Evolutionary conservation across 371 early-diverging fungal species (phyloP), one percentile per base, ranked within the genome.

Genomic region (Gilbertella persicaria): DNA sequence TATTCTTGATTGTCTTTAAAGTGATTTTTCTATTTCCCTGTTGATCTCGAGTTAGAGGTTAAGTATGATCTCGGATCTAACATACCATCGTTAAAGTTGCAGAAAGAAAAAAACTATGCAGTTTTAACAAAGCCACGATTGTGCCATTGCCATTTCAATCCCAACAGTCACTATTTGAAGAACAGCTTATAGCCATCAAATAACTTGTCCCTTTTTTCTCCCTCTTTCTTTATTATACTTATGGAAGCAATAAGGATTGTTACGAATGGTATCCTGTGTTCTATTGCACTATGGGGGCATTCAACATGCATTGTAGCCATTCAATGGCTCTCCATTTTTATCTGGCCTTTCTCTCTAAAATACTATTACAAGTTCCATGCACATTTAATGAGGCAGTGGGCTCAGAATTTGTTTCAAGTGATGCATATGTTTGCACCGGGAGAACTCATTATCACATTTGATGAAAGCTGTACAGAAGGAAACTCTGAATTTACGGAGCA

Each of bases 351-450:
- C 24, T 67, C 74, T 0, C 55, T 58, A 10, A 53, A 60, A 12
- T 38, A 65, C 19, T 84, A 83, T 55, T 69, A 70, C 7, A 49
- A 54, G 13, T 80, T 72, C 37, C 54, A 53, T 67, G 60, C 66
- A 16, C 69, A 73, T 45, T 80, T 86, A 5, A 77, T 84, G 72
- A 64, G 77, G 19, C 75, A 86, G 33, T 89, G 87, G 79, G 80
- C 83, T 5, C 78, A 83, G 3, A 66, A 80, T 37, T 39, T 89
- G 9, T 73, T 88, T 26, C 69, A 81, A 39, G 60, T 81, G 37
- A 83, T 83, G 50, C 83, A 79, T 43, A 61, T 78, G 5, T 87
- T 88, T 60, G 78, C 83, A 12, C 89, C 90, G 1, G 66, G 82
- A 10, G 73, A 76, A 19, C 62, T 90, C 30, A 64, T 86, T 14